Conservation (phyloP, 1,139 yeast species). For the Wickerhamomyces sp. region DNA sequence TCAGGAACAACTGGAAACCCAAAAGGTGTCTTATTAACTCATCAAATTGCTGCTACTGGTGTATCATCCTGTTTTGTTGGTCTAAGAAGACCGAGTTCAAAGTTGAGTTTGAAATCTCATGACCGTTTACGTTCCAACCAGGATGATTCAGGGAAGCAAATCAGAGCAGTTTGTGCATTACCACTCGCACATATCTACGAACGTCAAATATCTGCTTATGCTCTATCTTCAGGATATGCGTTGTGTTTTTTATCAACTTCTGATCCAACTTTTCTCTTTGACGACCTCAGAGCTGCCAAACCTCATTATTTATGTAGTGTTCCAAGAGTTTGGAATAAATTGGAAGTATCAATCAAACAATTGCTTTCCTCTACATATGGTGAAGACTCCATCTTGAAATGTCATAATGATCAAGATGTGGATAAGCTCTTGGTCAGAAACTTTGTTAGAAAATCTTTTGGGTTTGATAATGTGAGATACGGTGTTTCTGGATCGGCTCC, state of each 20-base stretch:
- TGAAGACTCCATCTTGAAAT: not conserved
- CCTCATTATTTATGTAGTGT: slow-evolving; percentile 52
- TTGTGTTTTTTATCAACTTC: slow-evolving; percentile 38
- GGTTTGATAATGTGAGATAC: slow-evolving; percentile 41
- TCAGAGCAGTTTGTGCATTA: slow-evolving; percentile 28
- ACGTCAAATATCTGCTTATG: slow-evolving; percentile 18
- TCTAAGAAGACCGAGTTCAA: slow-evolving; percentile 15
- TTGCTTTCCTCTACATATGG: slow-evolving; percentile 26
- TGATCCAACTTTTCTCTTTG: slow-evolving; percentile 34
- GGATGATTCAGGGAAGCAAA: slow-evolving; percentile 16
- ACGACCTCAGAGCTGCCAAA: slow-evolving; percentile 47
- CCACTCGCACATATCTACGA: slow-evolving; percentile 51
- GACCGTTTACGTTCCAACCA: slow-evolving; percentile 12
- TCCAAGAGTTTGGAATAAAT: slow-evolving; percentile 56
- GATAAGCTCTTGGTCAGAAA: slow-evolving; percentile 23
- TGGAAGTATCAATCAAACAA: slow-evolving; percentile 40
- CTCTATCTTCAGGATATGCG: slow-evolving; percentile 21
- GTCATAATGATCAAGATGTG: slow-evolving; percentile 4
- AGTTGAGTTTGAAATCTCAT: slow-evolving; percentile 3
- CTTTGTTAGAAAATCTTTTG: slow-evolving; percentile 43
- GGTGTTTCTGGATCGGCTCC: slow-evolving; percentile 61
- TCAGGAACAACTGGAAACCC: slow-evolving; percentile 38
- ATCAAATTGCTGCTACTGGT: slow-evolving; percentile 30
- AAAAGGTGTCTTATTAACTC: slow-evolving; percentile 34
- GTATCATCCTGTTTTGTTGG: slow-evolving; percentile 17